Evolutionary conservation across 441 rosid species (phyloP), one percentile per base, ranked within the genome.

Genomic region (Euphorbia schlechtendalii): DNA sequence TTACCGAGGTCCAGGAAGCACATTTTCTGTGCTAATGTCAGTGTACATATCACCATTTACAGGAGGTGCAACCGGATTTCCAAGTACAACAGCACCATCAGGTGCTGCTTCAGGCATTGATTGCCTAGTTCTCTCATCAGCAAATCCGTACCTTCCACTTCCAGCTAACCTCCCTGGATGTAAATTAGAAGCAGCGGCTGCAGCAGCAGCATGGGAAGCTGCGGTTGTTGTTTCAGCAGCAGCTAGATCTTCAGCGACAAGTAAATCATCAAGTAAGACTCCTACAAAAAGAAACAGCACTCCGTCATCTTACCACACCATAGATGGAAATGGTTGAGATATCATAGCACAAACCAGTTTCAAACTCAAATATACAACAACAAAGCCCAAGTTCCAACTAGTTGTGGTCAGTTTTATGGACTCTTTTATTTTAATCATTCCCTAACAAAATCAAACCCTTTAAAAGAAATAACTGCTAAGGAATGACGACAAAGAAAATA

Each of bases 21-120:
- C 98, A 77, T 94, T 87, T 84, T 91, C 96, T 51, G 94, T 83
- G 87, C 92, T 90, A 75, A 89, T 87, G 75, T 94, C 99, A 64
- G 92, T 84, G 82, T 86, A 77, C 86, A 94, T 83, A 61, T 90
- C 97, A 68, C 97, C 97, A 75, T 90, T 87, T 66, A 81, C 77
- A 22, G 97, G 90, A 30, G 99, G 96, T 43, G 97, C 97, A 75
- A 94, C 99, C 46, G 99, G 96, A 69, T 64, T 89, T 64, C 92
- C 99, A 58, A 94, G 78, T 61, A 94, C 88, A 69, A 94, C 99
- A 52, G 98, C 69, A 53, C 98, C 98, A 81, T 91, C 97, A 51
- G 92, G 78, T 43, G 67, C 86, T 54, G 81, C 79, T 74, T 85
- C 88, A 73, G 83, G 74, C 70, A 79, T 76, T 64, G 78, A 57